Percentiles rank a stretch among this genome's conserved stretches.
Conservation (phyloP, 2,329 filamentous ascomycete species). For the Penicillium sp. region DNA sequence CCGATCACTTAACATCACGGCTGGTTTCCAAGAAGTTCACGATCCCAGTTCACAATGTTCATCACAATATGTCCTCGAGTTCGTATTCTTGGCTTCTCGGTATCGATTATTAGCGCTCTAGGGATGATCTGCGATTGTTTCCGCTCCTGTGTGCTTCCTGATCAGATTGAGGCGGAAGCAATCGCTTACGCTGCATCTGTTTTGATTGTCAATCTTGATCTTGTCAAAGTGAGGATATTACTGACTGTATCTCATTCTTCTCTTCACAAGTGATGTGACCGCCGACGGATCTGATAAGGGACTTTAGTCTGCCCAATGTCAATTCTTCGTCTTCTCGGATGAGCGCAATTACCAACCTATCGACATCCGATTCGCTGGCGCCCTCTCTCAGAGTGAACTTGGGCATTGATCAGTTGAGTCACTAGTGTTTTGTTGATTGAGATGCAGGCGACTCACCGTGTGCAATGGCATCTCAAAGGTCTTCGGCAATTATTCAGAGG, state of each 20-base stretch:
- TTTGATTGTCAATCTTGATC: background rate
- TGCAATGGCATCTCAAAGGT: background rate
- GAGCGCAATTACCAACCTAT: background rate
- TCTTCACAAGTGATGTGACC: conserved; percentile 10
- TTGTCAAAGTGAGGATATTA: background rate
- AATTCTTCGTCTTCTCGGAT: background rate
- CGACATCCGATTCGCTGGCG: background rate
- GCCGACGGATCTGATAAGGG: conserved; percentile 14
- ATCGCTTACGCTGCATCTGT: conserved; percentile 11
- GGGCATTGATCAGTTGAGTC: background rate
- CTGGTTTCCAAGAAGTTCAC: background rate
- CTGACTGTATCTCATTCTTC: conserved; percentile 9
- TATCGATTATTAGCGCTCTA: background rate
- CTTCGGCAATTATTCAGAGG: too few relatives aligned
- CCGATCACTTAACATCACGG: background rate
- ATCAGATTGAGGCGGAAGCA: conserved; percentile 15
- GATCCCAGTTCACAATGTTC: background rate
- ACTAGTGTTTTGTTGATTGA: background rate
- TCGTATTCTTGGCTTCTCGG: background rate
- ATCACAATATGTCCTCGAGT: background rate
- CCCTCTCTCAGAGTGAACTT: background rate
- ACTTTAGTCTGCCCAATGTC: conserved; percentile 5
- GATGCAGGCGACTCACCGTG: background rate
- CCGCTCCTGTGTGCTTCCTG: conserved; percentile 12
- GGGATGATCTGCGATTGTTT: conserved; percentile 18